Evolutionary conservation across 2,329 filamentous ascomycete species (phyloP), one percentile per base, ranked within the genome.

Genomic region (Diaporthe citrichinensis): DNA sequence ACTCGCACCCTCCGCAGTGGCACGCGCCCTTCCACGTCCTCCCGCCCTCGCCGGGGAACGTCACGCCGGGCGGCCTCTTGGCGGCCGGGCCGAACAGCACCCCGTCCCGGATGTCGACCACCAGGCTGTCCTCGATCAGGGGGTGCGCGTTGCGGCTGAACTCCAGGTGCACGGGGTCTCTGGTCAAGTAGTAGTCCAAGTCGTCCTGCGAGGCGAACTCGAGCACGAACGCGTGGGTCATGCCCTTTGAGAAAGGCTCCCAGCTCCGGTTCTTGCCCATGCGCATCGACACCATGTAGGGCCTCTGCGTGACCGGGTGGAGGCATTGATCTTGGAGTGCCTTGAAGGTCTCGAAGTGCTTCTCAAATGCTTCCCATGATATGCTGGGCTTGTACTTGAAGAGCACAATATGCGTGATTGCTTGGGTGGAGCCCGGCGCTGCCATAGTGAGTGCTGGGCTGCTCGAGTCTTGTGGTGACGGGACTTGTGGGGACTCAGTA

Each of bases 1-100:
- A 65, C 28, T 49, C 61, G 41, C 61, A 65, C 15, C 61, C 61
- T 12, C 41, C 61, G 28, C 61, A 65, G 28, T 65, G 61, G 61
- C 61, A 65, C 61, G 61, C 61, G 25, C 61, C 61, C 61, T 65
- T 67, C 62, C 62, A 67, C 28, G 62, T 51, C 62, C 62, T 51
- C 44, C 62, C 62, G 23, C 20, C 23, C 4, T 67, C 62, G 5
- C 62, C 62, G 4, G 62, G 62, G 62, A 67, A 67, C 28, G 44
- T 67, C 44, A 36, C 62, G 62, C 62, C 62, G 4, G 61, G 8
- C 41, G 41, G 61, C 61, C 41, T 49, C 25, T 49, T 49, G 17
- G 61, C 61, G 7, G 41, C 41, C 28, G 61, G 61, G 25, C 61
- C 61, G 25, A 65, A 65, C 61, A 65, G 61, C 61, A 34, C 17